These are phyloP conservation scores for Cyberlindnera bimundalis DNA, from an alignment of 805 yeast genomes.

Conservation along the genomic window DNA sequence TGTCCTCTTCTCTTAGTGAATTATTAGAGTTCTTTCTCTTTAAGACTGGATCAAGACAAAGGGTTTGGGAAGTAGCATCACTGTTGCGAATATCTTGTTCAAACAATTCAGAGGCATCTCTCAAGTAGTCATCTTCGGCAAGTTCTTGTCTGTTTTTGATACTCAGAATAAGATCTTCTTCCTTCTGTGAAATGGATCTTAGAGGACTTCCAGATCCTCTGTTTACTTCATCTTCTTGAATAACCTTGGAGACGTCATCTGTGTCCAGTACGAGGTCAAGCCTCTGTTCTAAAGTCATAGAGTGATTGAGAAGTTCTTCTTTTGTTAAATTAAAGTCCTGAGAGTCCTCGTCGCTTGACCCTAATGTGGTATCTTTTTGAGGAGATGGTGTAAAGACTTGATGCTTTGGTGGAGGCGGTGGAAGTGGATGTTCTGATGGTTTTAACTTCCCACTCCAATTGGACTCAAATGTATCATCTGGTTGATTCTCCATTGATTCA, in stretches of 20 bases:
- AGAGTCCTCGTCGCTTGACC: conserved; percentile 27
- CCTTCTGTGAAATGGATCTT: conserved; percentile 19
- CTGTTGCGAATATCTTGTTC: conserved; percentile 34
- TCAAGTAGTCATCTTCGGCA: conserved; percentile 27
- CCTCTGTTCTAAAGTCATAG: conserved; percentile 40
- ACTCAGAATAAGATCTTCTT: conserved; percentile 25
- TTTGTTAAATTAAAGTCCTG: conserved; percentile 28
- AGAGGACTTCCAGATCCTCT: conserved; percentile 25
- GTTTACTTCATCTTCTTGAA: conserved; percentile 23
- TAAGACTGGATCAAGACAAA: conserved; percentile 27
- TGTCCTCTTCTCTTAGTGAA: conserved; percentile 27
- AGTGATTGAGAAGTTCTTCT: conserved; percentile 25
- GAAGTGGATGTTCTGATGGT: conserved; percentile 31
- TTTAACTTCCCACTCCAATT: conserved; percentile 27
- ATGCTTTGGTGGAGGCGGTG: conserved; percentile 36
- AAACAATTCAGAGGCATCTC: conserved; percentile 32
- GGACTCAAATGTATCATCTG: conserved; percentile 20
- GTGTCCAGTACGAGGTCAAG: conserved; percentile 39
- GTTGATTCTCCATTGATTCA: conserved; percentile 17
- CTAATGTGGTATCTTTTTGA: conserved; percentile 24
- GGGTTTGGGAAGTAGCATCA: conserved; percentile 17
- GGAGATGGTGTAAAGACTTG: conserved; percentile 18
- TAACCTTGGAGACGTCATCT: conserved; percentile 22
- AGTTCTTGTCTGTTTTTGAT: conserved; percentile 21
- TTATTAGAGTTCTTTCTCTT: conserved; percentile 26